phyloP scores from a whole-genome alignment of 1,284 basidiomycete genomes.

The Xerocomus tenax region DNA sequence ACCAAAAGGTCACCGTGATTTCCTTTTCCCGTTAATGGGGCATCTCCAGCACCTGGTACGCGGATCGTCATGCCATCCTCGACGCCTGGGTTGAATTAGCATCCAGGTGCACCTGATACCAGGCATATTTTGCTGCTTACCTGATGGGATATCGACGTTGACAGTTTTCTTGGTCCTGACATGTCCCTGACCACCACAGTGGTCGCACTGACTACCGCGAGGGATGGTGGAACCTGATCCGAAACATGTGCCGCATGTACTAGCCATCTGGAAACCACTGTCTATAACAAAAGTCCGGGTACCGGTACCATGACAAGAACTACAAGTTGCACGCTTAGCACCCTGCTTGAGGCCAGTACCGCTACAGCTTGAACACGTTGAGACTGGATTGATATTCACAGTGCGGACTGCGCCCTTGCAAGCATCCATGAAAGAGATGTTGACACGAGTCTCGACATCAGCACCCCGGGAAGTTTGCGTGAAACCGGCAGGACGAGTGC shows the following conservation, averaged over 20 bases:
- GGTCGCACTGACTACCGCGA: slow-evolving; percentile 68
- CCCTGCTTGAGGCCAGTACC: slow-evolving; percentile 85
- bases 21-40: slow-evolving; percentile 72
- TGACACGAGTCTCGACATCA: slow-evolving; percentile 75
- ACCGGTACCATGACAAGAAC: slow-evolving; percentile 79
- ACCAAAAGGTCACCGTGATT: slow-evolving; percentile 81
- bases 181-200: slow-evolving; percentile 83
- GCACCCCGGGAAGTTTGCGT: slow-evolving; percentile 61
- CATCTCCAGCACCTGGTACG: slow-evolving; percentile 79
- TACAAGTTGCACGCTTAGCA: slow-evolving; percentile 75
- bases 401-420: slow-evolving; percentile 82
- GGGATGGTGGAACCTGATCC: slow-evolving; percentile 83
- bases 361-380: slow-evolving; percentile 77
- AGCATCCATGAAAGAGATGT: slow-evolving; percentile 84
- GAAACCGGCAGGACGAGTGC: slow-evolving; percentile 40
- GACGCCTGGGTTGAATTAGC: slow-evolving; percentile 50
- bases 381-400: slow-evolving; percentile 74
- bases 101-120: slow-evolving; percentile 10
- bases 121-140: slow-evolving; percentile 37
- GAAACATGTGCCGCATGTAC: slow-evolving; percentile 77
- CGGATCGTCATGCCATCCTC: slow-evolving; percentile 96
- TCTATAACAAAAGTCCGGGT: slow-evolving; percentile 87
- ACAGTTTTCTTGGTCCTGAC: slow-evolving; percentile 75
- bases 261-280: slow-evolving; percentile 95
- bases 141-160: slow-evolving; percentile 80